A percentile compares a stretch with the other conserved stretches of the same genome.
phyloP scores from a whole-genome alignment of 805 yeast species.

The Tanozyma kutaoensis region DNA sequence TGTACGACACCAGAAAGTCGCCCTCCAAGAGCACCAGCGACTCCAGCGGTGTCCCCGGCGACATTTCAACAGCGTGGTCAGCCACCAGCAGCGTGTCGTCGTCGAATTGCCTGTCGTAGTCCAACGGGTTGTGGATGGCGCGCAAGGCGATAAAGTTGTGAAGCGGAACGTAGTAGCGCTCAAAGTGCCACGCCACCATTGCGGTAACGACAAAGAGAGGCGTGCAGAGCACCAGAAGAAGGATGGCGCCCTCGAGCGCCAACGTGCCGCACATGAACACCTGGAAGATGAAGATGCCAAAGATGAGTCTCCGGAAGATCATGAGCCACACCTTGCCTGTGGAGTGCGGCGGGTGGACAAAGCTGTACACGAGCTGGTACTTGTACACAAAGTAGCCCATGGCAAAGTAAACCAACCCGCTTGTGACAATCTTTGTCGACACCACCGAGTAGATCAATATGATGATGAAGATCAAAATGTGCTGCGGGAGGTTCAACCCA shows the following conservation, averaged over 20 bases:
- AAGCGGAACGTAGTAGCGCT: constrained; percentile 40
- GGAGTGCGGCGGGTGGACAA: constrained; percentile 53
- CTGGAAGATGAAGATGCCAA: constrained; percentile 44
- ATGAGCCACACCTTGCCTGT: constrained; percentile 61
- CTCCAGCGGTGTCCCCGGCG: neutral
- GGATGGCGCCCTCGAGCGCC: constrained; percentile 44
- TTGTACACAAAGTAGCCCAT: constrained; percentile 49
- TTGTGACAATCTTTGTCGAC: constrained; percentile 44
- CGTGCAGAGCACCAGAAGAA: constrained; percentile 31
- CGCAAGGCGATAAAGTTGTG: constrained; percentile 44
- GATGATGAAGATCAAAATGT: constrained; percentile 42
- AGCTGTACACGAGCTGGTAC: constrained; percentile 46
- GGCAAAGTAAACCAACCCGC: constrained; percentile 43
- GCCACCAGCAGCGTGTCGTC: constrained; percentile 14
- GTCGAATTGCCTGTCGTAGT: constrained; percentile 27
- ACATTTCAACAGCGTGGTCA: neutral
- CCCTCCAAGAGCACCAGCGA: constrained; percentile 6
- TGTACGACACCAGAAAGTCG: constrained; percentile 5
- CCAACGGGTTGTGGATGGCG: constrained; percentile 34
- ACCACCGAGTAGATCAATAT: constrained; percentile 48
- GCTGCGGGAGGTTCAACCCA: constrained; percentile 51
- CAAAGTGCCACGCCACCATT: constrained; percentile 35
- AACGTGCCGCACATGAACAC: constrained; percentile 53
- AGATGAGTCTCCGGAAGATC: constrained; percentile 39
- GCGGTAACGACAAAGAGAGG: constrained; percentile 37